phyloP scores from a whole-genome alignment of 163 green algal species.

The Trebouxiophyceae sp. region DNA sequence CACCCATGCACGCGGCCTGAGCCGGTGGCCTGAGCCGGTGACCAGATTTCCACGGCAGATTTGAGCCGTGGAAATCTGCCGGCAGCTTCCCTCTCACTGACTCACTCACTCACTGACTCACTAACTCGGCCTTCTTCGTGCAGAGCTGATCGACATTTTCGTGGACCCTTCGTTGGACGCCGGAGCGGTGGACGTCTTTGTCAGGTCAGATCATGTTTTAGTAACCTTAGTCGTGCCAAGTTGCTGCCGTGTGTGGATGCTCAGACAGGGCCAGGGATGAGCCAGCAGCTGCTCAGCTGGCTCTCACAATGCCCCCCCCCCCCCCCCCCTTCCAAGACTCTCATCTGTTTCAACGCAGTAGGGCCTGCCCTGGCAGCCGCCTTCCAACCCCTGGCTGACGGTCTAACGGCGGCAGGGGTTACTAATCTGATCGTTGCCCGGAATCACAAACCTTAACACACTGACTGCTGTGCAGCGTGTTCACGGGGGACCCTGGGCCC shows the following conservation, averaged over 20 bases:
- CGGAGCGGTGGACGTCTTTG: slow-evolving; percentile 68
- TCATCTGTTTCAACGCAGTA: too few relatives aligned
- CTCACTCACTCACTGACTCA: too few relatives aligned
- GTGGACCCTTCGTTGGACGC: slow-evolving; percentile 38
- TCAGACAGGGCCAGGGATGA: neutral
- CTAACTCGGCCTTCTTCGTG: too few relatives aligned
- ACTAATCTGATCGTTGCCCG: neutral
- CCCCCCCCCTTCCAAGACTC: too few relatives aligned
- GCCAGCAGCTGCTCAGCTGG: neutral
- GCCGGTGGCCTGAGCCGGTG: neutral
- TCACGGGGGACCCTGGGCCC: slow-evolving; percentile 8
- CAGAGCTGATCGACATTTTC: slow-evolving; percentile 75
- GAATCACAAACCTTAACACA: neutral
- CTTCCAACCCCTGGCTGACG: neutral
- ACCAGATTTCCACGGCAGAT: too few relatives aligned
- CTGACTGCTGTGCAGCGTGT: slow-evolving; percentile 2
- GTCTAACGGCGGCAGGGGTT: slow-evolving; percentile 26
- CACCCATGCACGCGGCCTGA: too few relatives aligned
- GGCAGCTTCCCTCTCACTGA: too few relatives aligned
- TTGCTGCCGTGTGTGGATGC: neutral
- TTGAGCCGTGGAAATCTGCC: too few relatives aligned
- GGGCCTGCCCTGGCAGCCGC: neutral
- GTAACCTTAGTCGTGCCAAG: neutral
- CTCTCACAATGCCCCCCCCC: too few relatives aligned
- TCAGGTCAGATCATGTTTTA: slow-evolving; percentile 10